Percentiles rank a stretch among this genome's conserved stretches.
Evolutionary conservation across 2,329 filamentous ascomycete species (phyloP).

Genomic region (Cytospora chrysosperma): DNA sequence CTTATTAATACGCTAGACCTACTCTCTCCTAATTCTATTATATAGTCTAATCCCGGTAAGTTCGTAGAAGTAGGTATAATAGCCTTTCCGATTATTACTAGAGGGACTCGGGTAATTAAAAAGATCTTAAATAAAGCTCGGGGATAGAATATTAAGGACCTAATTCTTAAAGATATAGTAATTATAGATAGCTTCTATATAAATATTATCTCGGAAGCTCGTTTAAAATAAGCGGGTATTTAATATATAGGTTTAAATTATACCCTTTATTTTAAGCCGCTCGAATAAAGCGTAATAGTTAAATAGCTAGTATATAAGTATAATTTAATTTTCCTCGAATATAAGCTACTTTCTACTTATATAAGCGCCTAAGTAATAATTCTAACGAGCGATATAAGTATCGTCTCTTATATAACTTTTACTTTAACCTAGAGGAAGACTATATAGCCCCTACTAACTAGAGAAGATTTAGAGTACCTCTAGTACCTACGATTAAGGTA

Average conservation of each 20-base stretch:
- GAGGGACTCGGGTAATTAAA: neutral
- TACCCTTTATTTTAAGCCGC: neutral
- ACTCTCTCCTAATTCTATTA: neutral
- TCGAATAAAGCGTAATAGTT: neutral
- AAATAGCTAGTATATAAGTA: neutral
- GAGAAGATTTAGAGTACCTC: neutral
- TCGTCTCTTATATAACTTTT: neutral
- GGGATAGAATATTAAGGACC: neutral
- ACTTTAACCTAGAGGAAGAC: neutral
- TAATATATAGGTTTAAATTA: neutral
- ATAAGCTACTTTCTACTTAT: neutral
- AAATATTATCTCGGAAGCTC: neutral
- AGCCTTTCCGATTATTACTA: neutral
- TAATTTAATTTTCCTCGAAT: neutral
- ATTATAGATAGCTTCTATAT: neutral
- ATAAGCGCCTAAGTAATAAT: neutral
- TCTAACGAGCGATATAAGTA: neutral
- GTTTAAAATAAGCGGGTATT: neutral
- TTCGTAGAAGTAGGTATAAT: neutral
- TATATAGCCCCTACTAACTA: neutral
- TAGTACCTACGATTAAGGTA: neutral
- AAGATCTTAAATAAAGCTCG: neutral
- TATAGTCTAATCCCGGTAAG: neutral
- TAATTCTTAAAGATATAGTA: neutral
- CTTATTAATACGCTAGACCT: neutral